Evolutionary conservation across 2,329 filamentous ascomycete species (phyloP), one percentile per base, ranked within the genome.

Genomic region (Monilinia fructigena): DNA sequence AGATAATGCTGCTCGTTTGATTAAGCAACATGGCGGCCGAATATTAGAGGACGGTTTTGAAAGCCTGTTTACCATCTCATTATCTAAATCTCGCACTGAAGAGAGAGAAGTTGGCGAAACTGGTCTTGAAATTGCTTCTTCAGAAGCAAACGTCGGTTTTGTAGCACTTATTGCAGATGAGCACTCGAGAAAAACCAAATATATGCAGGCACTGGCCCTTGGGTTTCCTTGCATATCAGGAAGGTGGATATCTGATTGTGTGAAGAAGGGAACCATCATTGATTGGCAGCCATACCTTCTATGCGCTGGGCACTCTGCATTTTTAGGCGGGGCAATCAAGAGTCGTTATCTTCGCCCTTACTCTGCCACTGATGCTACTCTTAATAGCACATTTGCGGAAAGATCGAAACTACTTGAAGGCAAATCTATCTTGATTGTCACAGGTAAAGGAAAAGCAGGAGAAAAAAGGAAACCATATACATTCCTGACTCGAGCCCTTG

Each of bases 201-300:
- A 95, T 77, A 91, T 98, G 83, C 93, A 98, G 78, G 95, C 95
- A 0, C 84, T 99, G 2, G 93, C 95, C 0, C 84, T 99, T 0
- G 92, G 92, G 0, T 79, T 99, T 0, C 95, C 95, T 0, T 97
- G 93, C 73, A 82, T 99, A 1, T 89, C 92, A 7, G 85, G 87
- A 7, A 88, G 89, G 65, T 99, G 95, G 94, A 81, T 96, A 58
- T 82, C 85, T 35, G 85, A 90, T 60, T 97, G 91, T 69, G 77
- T 94, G 3, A 77, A 82, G 0, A 85, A 85, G 42, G 80, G 82
- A 7, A 75, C 79, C 10, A 78, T 94, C 0, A 78, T 96, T 0
- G 85, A 90, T 62, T 97, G 93, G 90, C 80, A 84, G 10, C 85
- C 88, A 0, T 98, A 97, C 74, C 83, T 97, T 0, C 85, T 99